A percentile compares a stretch with the other conserved stretches of the same genome.
These are phyloP conservation scores for Adansonia rubrostipa DNA, from an alignment of 441 rosid species.

Conservation along the genomic window DNA sequence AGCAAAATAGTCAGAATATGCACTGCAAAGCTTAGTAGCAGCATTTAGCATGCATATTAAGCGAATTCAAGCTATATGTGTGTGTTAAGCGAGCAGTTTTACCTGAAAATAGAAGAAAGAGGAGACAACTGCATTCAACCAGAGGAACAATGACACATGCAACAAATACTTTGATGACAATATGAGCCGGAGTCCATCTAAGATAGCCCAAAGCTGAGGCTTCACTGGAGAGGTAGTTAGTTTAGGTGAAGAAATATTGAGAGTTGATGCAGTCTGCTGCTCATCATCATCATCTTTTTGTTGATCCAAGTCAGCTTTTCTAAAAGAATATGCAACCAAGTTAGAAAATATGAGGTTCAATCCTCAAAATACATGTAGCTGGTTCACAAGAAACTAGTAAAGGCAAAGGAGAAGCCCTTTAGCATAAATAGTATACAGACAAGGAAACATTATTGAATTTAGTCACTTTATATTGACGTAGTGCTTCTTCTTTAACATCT, in stretches of 20 bases:
- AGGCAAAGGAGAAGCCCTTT: not conserved
- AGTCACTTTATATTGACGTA: not conserved
- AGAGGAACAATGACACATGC: constrained; percentile 80
- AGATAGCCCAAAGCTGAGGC: constrained; percentile 76
- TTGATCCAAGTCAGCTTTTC: constrained; percentile 45
- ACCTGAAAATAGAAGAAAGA: constrained; percentile 98
- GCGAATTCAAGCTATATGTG: constrained; percentile 18
- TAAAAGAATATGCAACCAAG: constrained; percentile 35
- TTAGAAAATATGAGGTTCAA: constrained; percentile 23
- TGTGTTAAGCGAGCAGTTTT: constrained; percentile 26
- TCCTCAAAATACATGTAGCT: not conserved
- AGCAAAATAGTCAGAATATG: not conserved
- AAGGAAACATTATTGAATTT: not conserved
- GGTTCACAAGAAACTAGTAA: not conserved
- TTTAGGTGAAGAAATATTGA: constrained; percentile 49
- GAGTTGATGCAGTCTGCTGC: constrained; percentile 35
- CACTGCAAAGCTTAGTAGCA: not conserved
- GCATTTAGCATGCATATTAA: not conserved
- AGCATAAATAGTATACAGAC: not conserved
- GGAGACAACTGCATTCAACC: constrained; percentile 94
- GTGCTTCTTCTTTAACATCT: constrained; percentile 5
- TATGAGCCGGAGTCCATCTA: constrained; percentile 80
- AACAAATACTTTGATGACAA: constrained; percentile 78
- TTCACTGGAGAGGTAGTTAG: constrained; percentile 46
- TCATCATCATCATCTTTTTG: constrained; percentile 47